These are phyloP conservation scores for Lactifluus piperatus DNA, from an alignment of 768 basidiomycete genomes.

Conservation along the genomic window DNA sequence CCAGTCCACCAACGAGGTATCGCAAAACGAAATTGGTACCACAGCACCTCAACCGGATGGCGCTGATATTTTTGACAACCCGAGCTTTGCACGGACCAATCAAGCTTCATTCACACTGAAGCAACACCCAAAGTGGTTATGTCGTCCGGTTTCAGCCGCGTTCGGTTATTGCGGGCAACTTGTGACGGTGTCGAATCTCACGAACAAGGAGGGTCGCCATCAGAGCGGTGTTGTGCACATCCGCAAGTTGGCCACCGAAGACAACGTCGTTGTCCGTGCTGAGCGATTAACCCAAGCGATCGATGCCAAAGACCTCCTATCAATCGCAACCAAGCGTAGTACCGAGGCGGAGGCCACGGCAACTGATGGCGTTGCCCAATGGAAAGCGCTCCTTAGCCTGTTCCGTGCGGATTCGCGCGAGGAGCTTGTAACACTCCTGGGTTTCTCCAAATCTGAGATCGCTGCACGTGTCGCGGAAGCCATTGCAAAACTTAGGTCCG, in stretches of 20 bases:
- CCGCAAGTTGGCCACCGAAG: constrained; percentile 69
- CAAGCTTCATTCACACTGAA: constrained; percentile 71
- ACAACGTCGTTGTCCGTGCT: constrained; percentile 64
- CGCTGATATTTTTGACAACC: constrained; percentile 71
- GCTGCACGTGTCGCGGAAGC: constrained; percentile 73
- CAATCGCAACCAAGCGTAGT: constrained; percentile 52
- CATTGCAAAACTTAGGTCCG: constrained; percentile 58
- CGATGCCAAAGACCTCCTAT: constrained; percentile 45
- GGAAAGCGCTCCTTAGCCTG: constrained; percentile 83
- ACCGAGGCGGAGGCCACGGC: constrained; percentile 23
- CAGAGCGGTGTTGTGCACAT: constrained; percentile 80
- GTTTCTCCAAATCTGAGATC: constrained; percentile 86
- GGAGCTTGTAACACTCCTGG: constrained; percentile 82
- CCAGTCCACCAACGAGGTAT: constrained; percentile 67
- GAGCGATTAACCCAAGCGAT: constrained; percentile 54
- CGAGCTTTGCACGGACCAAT: constrained; percentile 41
- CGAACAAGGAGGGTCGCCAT: constrained; percentile 61
- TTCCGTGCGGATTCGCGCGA: constrained; percentile 87
- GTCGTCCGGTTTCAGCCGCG: constrained; percentile 67
- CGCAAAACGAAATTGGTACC: constrained; percentile 28
- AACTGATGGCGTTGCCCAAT: constrained; percentile 43
- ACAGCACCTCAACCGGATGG: constrained; percentile 45
- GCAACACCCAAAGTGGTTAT: constrained; percentile 95
- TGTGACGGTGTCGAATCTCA: constrained; percentile 69
- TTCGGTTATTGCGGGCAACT: constrained; percentile 93